These are phyloP conservation scores for Lepidopterella palustris DNA, from an alignment of 495 filamentous ascomycete genomes.

Conservation along the genomic window DNA sequence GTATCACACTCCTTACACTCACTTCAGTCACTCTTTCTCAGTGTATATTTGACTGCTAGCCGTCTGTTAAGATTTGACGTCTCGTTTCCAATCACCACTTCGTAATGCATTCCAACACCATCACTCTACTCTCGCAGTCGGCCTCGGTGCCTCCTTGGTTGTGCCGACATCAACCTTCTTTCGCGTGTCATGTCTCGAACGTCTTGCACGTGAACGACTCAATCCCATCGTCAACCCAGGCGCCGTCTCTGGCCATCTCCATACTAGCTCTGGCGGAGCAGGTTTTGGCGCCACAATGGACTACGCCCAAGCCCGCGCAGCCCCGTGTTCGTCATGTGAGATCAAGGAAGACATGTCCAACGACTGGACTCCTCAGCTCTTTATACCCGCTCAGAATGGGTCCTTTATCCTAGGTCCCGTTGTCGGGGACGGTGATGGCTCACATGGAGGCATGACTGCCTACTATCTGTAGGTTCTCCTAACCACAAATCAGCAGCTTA, in stretches of 20 bases:
- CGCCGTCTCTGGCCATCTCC: constrained; percentile 56
- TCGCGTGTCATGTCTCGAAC: constrained; percentile 33
- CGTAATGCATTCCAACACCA: constrained; percentile 11
- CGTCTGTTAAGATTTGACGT: background rate
- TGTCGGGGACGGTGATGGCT: constrained; percentile 52
- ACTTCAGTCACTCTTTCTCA: background rate
- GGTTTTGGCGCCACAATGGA: constrained; percentile 59
- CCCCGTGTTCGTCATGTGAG: constrained; percentile 60
- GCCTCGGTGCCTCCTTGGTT: constrained; percentile 21
- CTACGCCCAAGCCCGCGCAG: constrained; percentile 50
- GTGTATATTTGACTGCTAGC: constrained; percentile 6
- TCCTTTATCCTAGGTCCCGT: constrained; percentile 60
- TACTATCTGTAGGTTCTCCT: constrained; percentile 59
- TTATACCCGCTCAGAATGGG: constrained; percentile 56
- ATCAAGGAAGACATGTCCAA: constrained; percentile 63
- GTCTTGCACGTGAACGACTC: constrained; percentile 51
- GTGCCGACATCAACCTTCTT: constrained; percentile 34
- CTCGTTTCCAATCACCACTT: constrained; percentile 1
- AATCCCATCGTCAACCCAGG: constrained; percentile 67
- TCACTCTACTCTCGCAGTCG: constrained; percentile 10
- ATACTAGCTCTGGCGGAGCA: constrained; percentile 68
- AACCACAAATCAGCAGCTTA: background rate
- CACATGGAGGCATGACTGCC: constrained; percentile 41
- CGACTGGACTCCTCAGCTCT: constrained; percentile 74
- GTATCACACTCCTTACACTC: background rate